phyloP scores from a whole-genome alignment of 2,329 filamentous ascomycete genomes.

The Hortaea werneckii region DNA sequence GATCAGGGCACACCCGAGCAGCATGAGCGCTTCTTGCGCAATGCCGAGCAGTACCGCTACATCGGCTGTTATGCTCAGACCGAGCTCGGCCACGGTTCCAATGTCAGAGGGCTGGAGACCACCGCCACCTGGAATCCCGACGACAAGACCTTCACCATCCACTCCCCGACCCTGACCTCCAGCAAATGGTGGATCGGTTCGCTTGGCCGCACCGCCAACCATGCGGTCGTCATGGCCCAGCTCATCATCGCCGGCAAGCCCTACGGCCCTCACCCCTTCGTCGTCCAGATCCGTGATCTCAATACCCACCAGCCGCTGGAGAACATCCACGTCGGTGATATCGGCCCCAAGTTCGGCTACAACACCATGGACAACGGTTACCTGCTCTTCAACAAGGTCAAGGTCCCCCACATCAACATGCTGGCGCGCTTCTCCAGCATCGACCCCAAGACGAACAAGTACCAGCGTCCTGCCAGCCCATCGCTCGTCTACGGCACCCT shows the following conservation, averaged over 20 bases:
- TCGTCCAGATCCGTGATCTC: slow-evolving; percentile 62
- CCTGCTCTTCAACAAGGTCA: slow-evolving; percentile 65
- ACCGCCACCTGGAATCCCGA: slow-evolving; percentile 63
- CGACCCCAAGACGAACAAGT: slow-evolving; percentile 58
- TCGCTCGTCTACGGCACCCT: slow-evolving; percentile 64
- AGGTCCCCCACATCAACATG: slow-evolving; percentile 66
- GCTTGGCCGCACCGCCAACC: slow-evolving; percentile 63
- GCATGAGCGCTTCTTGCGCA: slow-evolving; percentile 61
- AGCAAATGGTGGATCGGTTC: slow-evolving; percentile 83
- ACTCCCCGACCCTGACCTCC: slow-evolving; percentile 63
- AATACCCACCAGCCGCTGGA: slow-evolving; percentile 60
- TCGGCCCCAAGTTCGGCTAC: slow-evolving; percentile 46
- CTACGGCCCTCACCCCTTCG: slow-evolving; percentile 67
- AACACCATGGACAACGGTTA: slow-evolving; percentile 74
- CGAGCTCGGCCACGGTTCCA: slow-evolving; percentile 68
- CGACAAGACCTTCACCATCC: slow-evolving; percentile 64
- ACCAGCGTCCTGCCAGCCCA: slow-evolving; percentile 55
- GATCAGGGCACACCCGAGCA: slow-evolving; percentile 66
- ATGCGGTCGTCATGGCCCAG: slow-evolving; percentile 72
- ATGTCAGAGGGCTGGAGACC: slow-evolving; percentile 63
- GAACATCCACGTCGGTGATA: slow-evolving; percentile 65
- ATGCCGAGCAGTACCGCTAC: slow-evolving; percentile 57
- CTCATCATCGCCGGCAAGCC: slow-evolving; percentile 57
- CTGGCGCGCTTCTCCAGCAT: slow-evolving; percentile 60
- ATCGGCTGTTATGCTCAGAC: slow-evolving; percentile 77